Evolutionary conservation across 192 early-diverging fungal genomes (phyloP).

Genomic region (Backusella westeae): DNA sequence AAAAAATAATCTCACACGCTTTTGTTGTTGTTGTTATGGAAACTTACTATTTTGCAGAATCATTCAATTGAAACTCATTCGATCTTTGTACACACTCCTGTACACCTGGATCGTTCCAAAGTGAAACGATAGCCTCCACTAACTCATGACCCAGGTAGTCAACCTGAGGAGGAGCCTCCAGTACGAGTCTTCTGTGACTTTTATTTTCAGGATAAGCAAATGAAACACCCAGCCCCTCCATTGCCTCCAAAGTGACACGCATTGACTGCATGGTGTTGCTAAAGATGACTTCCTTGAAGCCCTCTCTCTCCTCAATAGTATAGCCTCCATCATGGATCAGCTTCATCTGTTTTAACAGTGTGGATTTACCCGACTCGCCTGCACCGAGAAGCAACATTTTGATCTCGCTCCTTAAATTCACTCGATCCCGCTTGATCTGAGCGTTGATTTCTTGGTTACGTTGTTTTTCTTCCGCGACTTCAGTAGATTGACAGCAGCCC

Average conservation of each 20-base stretch:
- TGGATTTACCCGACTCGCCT: slow-evolving; percentile 97
- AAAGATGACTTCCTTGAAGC: slow-evolving; percentile 95
- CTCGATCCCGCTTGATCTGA: slow-evolving; percentile 80
- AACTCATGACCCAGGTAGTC: slow-evolving; percentile 81
- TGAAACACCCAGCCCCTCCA: slow-evolving; percentile 80
- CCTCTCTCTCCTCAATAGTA: slow-evolving; percentile 83
- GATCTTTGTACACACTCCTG: slow-evolving; percentile 77
- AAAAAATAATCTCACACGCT: background rate
- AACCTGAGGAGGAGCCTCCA: slow-evolving; percentile 83
- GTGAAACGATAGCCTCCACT: slow-evolving; percentile 71
- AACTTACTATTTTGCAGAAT: slow-evolving; percentile 90
- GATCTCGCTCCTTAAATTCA: slow-evolving; percentile 83
- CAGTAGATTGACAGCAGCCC: slow-evolving; percentile 88
- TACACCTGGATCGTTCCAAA: slow-evolving; percentile 87
- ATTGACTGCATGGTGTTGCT: slow-evolving; percentile 95
- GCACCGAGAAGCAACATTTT: slow-evolving; percentile 96
- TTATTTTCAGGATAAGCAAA: slow-evolving; percentile 70
- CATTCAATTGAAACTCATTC: slow-evolving; percentile 95
- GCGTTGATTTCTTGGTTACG: slow-evolving; percentile 91
- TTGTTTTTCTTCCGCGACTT: slow-evolving; percentile 81
- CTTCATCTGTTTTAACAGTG: slow-evolving; percentile 98
- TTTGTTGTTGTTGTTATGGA: background rate
- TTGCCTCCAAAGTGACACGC: slow-evolving; percentile 94
- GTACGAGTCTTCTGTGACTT: slow-evolving; percentile 66
- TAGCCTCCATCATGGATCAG: slow-evolving; percentile 96